These are phyloP conservation scores for Globisporangium alternatum DNA, from an alignment of 352 stramenopile genomes.

Conservation along the genomic window DNA sequence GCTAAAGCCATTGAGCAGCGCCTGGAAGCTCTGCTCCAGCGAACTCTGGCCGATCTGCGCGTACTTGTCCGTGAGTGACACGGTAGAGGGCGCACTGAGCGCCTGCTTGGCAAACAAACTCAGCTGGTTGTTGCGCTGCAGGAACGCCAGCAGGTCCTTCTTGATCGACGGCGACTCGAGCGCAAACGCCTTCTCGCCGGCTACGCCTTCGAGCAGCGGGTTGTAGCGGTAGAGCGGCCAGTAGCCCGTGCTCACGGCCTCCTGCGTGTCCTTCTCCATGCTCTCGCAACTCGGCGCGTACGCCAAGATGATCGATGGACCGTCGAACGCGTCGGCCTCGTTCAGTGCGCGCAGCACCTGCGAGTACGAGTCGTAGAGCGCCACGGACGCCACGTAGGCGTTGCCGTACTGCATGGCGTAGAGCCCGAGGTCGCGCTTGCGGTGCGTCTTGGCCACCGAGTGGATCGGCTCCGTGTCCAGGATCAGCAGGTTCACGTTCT, in stretches of 20 bases:
- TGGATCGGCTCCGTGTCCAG: conserved; percentile 76
- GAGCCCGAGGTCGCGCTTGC: conserved; percentile 89
- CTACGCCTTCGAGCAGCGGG: conserved; percentile 67
- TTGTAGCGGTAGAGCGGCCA: conserved; percentile 94
- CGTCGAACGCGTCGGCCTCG: conserved; percentile 88
- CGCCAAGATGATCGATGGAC: conserved; percentile 88
- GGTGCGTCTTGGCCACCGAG: conserved; percentile 56
- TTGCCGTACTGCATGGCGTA: conserved; percentile 95
- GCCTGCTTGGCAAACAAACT: conserved; percentile 87
- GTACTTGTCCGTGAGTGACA: conserved; percentile 63
- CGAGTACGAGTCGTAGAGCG: conserved; percentile 87
- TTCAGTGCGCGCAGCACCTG: conserved; percentile 87
- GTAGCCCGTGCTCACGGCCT: conserved; percentile 86
- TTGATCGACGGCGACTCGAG: conserved; percentile 90
- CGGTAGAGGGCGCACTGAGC: conserved; percentile 29
- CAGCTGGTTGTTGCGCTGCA: conserved; percentile 89
- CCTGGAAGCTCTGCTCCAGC: conserved; percentile 82
- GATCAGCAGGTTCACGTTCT: conserved; percentile 79
- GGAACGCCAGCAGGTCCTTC: conserved; percentile 87
- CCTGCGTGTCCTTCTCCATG: conserved; percentile 86
- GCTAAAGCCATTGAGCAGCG: conserved; percentile 68
- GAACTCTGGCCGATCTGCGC: conserved; percentile 77
- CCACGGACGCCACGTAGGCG: conserved; percentile 90
- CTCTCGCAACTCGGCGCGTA: conserved; percentile 84
- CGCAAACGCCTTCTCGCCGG: conserved; percentile 86